Conservation (phyloP, 1,284 basidiomycete species). For the Sphaerobolus stellatus region DNA sequence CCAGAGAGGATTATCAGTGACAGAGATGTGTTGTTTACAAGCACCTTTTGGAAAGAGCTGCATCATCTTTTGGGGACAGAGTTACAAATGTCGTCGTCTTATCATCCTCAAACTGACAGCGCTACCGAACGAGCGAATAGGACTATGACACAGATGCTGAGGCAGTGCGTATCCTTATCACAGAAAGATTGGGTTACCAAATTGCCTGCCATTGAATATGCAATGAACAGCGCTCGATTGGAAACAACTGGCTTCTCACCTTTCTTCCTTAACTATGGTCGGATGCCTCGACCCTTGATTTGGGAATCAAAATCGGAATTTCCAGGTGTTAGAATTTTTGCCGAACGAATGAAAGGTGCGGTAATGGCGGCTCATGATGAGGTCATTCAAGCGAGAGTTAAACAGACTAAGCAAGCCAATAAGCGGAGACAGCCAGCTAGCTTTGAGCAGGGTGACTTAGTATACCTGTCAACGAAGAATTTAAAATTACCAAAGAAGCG, state of each 20-base stretch:
- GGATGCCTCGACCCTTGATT: conserved; percentile 31
- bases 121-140: conserved; percentile 23
- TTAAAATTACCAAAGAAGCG: conserved; percentile 29
- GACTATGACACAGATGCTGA: conserved; percentile 23
- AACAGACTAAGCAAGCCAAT: conserved; percentile 31
- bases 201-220: conserved; percentile 25
- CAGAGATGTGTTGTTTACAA: conserved; percentile 18
- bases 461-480: conserved; percentile 39
- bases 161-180: conserved; percentile 14
- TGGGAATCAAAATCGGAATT: conserved; percentile 20
- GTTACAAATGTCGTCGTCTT: conserved; percentile 23
- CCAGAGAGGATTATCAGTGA: conserved; percentile 21
- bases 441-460: conserved; percentile 25
- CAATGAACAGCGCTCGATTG: conserved; percentile 30
- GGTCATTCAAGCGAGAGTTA: conserved; percentile 28
- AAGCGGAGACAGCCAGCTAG: conserved; percentile 17
- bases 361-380: conserved; percentile 29
- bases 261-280: conserved; percentile 37
- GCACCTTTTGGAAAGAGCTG: conserved; percentile 24
- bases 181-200: conserved; percentile 23
- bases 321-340: conserved; percentile 26
- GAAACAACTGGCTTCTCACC: conserved; percentile 35
- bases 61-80: conserved; percentile 23
- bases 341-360: conserved; percentile 22
- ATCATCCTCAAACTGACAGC: conserved; percentile 19